Evolutionary conservation across 2,329 filamentous ascomycete genomes (phyloP).

Genomic region (Botrytis tulipae): DNA sequence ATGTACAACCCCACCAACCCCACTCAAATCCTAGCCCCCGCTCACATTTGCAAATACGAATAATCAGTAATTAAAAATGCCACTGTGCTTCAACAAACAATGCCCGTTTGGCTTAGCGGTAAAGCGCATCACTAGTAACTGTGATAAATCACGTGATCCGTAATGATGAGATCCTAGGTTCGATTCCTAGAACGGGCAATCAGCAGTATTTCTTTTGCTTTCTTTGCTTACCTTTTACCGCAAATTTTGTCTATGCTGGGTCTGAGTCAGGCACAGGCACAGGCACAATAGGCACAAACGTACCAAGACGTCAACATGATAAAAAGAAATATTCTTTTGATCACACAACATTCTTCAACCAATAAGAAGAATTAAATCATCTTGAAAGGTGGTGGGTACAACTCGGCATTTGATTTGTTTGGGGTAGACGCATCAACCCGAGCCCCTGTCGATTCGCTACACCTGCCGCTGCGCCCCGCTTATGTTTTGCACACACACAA

Average conservation of each 20-base stretch:
- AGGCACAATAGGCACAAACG: not conserved
- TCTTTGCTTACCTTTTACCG: no score
- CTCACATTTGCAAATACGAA: accelerated
- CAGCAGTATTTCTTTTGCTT: accelerated
- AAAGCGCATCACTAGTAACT: slow-evolving; percentile 9
- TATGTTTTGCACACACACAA: not conserved
- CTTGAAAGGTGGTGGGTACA: not conserved
- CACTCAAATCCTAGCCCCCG: not conserved
- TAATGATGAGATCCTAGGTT: not conserved
- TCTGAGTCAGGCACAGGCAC: no score
- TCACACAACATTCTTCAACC: not conserved
- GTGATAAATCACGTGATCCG: accelerated
- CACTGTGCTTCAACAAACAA: accelerated
- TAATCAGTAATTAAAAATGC: accelerated
- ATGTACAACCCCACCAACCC: not conserved
- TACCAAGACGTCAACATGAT: not conserved
- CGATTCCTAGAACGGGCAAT: slow-evolving; percentile 12
- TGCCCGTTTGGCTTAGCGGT: slow-evolving; percentile 14
- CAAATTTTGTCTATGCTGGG: no score
- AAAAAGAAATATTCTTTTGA: not conserved
- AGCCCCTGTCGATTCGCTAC: not conserved
- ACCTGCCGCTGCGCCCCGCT: not conserved
- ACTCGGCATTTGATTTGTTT: not conserved
- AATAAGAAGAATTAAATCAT: not conserved
- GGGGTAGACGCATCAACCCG: not conserved